A percentile compares a stretch with the other conserved stretches of the same genome.
Evolutionary conservation across 768 basidiomycete genomes (phyloP).

Genomic region (Lentinus brumalis): DNA sequence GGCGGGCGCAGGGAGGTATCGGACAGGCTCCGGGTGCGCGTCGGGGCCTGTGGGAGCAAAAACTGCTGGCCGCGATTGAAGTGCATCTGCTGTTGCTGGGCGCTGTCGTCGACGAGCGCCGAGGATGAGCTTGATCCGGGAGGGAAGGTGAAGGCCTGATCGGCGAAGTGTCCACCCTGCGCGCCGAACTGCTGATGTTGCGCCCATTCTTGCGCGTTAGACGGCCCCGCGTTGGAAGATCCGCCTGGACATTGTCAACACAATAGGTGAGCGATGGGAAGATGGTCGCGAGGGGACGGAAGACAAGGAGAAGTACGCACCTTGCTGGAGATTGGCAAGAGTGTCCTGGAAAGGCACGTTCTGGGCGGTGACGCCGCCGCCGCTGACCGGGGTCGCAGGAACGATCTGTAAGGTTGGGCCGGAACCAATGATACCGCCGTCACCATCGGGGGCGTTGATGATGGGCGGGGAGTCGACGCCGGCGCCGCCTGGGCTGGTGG

Average conservation of each 20-base stretch:
- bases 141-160: constrained; percentile 15
- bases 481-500: constrained; percentile 42
- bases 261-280: neutral
- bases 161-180: constrained; percentile 18
- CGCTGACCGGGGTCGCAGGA: constrained; percentile 79
- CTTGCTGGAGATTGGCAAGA: constrained; percentile 53
- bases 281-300: neutral
- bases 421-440: constrained; percentile 44
- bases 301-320: constrained; percentile 37
- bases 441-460: constrained; percentile 66
- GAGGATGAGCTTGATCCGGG: constrained; percentile 19
- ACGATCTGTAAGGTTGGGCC: constrained; percentile 78
- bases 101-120: constrained; percentile 17
- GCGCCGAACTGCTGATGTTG: constrained; percentile 14
- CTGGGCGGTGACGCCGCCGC: constrained; percentile 51
- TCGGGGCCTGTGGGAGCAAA: constrained; percentile 36
- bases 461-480: constrained; percentile 46
- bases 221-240: constrained; percentile 8
- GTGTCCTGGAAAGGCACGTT: constrained; percentile 54
- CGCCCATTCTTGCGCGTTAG: constrained; percentile 16
- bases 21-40: constrained; percentile 58
- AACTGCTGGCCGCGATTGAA: constrained; percentile 26
- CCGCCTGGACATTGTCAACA: constrained; percentile 4
- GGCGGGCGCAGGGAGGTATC: constrained; percentile 60
- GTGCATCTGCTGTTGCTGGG: constrained; percentile 17